These are phyloP conservation scores for Podaxis mareebaensis DNA, from an alignment of 768 basidiomycete genomes.

Conservation along the genomic window DNA sequence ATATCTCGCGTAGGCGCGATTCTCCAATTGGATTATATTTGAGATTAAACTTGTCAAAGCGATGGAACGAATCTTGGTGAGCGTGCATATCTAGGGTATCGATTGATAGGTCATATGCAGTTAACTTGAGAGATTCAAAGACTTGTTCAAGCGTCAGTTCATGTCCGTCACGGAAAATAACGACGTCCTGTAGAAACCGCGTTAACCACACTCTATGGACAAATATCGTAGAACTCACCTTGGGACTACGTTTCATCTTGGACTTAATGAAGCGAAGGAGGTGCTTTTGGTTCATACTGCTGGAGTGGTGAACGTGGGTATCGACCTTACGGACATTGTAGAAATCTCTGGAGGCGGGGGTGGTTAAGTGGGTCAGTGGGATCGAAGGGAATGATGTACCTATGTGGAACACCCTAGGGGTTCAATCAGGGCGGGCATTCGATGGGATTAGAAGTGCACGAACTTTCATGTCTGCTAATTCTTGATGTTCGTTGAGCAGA, in stretches of 20 bases:
- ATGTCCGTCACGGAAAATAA: slow-evolving; percentile 92
- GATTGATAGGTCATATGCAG: slow-evolving; percentile 96
- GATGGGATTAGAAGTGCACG: slow-evolving; percentile 20
- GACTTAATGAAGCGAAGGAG: slow-evolving; percentile 96
- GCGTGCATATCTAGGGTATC: slow-evolving; percentile 99
- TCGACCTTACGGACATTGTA: slow-evolving; percentile 99
- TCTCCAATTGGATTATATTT: slow-evolving; percentile 98
- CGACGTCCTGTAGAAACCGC: slow-evolving; percentile 67
- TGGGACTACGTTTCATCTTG: slow-evolving; percentile 89
- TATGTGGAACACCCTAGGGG: slow-evolving; percentile 73
- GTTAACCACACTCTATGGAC: slow-evolving; percentile 2
- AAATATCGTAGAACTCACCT: slow-evolving; percentile 46
- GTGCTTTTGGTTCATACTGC: slow-evolving; percentile 99
- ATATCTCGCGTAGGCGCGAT: slow-evolving; percentile 92
- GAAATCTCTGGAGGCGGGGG: slow-evolving; percentile 71
- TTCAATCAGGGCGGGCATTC: slow-evolving; percentile 1
- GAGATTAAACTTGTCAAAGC: slow-evolving; percentile 97
- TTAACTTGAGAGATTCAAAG: slow-evolving; percentile 93
- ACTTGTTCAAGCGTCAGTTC: slow-evolving; percentile 89
- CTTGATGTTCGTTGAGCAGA: slow-evolving; percentile 90
- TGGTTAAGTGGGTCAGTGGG: not conserved
- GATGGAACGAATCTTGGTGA: slow-evolving; percentile 96
- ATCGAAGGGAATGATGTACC: slow-evolving; percentile 43
- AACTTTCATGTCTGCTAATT: slow-evolving; percentile 96
- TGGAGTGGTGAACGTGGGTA: slow-evolving; percentile 98